Evolutionary conservation across 1,284 basidiomycete genomes (phyloP), one percentile per base, ranked within the genome.

Genomic region (Somion occarium): DNA sequence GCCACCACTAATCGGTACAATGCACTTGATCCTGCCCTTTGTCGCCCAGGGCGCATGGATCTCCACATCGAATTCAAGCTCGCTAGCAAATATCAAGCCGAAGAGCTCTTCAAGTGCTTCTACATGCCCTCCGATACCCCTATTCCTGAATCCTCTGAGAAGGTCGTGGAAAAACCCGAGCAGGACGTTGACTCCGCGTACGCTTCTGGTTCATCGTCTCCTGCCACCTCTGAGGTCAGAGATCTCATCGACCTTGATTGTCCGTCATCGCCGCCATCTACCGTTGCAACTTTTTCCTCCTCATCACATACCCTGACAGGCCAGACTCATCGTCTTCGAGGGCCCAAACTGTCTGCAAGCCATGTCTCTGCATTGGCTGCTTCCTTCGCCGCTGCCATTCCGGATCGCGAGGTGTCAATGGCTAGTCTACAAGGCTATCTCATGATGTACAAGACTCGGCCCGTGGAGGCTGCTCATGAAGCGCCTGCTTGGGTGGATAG

Each of bases 11-110:
- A 91, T 69, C 79, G 83, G 55, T 83, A 84, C 64, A 58, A 64
- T 7, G 70, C 76, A 3, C 78, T 90, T 18, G 88, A 90, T 55
- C 74, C 85, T 2, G 88, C 88, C 1, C 74, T 90, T 20, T 80
- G 78, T 56, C 79, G 88, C n/a, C 84, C 88, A 2, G 88, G 88
- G 34, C 81, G 88, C 3, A 84, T 90, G 78, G 88, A 91, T 63
- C 60, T 89, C n/a, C 85, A 88, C 59, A 69, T 91, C 50, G 79
- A 88, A 59, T 90, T 89, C 67, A 78, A 77, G 58, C 71, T 82
- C 20, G 82, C 88, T 5, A 85, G 82, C 61, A 75, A 71, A 51
- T 80, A 75, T 65, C 86, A 91, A 60, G 83, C 82, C 1, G 66
- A 66, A 34, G 76, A 82, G 57, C 68, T 90, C 2, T 90, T 81